Evolutionary conservation across 345 rosid species (phyloP), one percentile per base, ranked within the genome.

Genomic region (Acer negundo): DNA sequence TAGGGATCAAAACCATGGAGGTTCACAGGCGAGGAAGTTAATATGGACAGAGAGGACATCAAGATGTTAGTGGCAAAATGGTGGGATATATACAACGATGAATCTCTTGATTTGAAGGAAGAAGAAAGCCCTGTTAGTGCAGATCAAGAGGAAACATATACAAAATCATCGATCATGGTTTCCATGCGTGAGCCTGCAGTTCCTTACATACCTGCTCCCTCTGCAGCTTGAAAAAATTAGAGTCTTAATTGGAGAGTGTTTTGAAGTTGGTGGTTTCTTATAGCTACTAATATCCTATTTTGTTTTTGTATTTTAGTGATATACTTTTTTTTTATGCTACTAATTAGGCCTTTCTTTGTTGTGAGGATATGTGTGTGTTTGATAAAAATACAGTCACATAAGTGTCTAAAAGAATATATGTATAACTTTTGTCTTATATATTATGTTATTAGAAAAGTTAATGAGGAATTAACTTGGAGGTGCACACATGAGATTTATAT

Each of bases 1-100:
- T 44, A 90, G 97, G 97, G 97, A 4, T 86, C 97, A 22, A 94
- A 94, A 77, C 97, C 98, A 62, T 93, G 98, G 98, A 93, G 93
- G 82, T 95, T 86, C 71, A 93, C 97, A 4, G 97, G 98, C 42
- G 74, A 88, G 78, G 97, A 91, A 78, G 85, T 53, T 59, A 92
- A 95, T 80, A 92, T 95, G 97, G 90, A 90, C 23, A 87, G 97
- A 84, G 90, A 95, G 72, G 98, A 95, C 86, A 85, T 95, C 78
- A 92, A 92, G 89, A 82, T 82, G 84, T 80, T 91, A 31, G 92
- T 92, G 80, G 75, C 80, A 47, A 89, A 89, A 82, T 95, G 97
- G 99, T 85, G 93, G 93, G 94, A 93, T 24, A 78, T 92, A 46
- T 93, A 93, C 77, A 81, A 89, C 5, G 97, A 95, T 35, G 80